A percentile compares a stretch with the other conserved stretches of the same genome.
phyloP scores from a whole-genome alignment of 495 filamentous ascomycete species.

The Trichoderma virens region DNA sequence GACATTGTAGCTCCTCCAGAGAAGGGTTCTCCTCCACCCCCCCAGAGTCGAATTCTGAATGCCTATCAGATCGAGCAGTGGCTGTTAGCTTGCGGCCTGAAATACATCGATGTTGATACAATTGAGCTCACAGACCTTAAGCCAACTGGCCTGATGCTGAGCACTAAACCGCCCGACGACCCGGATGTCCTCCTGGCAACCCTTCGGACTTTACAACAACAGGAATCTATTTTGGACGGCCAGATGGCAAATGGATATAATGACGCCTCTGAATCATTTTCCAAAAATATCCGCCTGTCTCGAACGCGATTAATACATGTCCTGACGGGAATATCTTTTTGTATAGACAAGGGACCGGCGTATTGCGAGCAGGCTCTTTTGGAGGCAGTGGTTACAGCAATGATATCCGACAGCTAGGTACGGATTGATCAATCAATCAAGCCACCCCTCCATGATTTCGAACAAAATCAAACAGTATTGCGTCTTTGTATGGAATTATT shows the following conservation, averaged over 20 bases:
- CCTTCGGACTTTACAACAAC: neutral
- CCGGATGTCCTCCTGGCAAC: neutral
- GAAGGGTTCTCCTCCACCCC: neutral
- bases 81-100: neutral
- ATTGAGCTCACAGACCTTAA: neutral
- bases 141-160: neutral
- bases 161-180: neutral
- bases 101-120: neutral
- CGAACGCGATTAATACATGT: neutral
- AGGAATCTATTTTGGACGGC: neutral
- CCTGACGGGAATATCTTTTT: neutral
- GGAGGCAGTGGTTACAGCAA: neutral
- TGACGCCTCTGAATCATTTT: neutral
- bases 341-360: neutral
- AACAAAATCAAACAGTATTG: neutral
- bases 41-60: neutral
- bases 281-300: neutral
- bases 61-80: slow-evolving; percentile 7
- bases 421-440: neutral
- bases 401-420: neutral
- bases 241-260: neutral
- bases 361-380: neutral
- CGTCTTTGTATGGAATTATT: neutral
- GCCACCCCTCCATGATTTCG: neutral
- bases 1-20: neutral